A percentile compares a stretch with the other conserved stretches of the same genome.
These are phyloP conservation scores for Oryza longistaminata DNA, from an alignment of 176 grass and related monocot species.

Conservation along the genomic window DNA sequence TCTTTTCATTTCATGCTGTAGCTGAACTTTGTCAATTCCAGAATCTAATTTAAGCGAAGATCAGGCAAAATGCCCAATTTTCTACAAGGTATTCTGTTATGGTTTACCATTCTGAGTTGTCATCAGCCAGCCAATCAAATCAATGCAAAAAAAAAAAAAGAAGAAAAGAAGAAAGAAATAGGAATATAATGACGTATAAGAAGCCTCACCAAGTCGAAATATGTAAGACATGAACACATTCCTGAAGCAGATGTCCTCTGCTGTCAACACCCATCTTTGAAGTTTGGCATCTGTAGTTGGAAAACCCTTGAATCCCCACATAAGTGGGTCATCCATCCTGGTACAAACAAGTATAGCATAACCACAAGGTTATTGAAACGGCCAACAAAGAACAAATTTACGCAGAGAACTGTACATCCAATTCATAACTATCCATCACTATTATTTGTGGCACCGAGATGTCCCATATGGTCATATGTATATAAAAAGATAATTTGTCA, in stretches of 20 bases:
- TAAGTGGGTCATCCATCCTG: conserved; percentile 90
- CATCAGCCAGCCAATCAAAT: neutral
- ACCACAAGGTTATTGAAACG: neutral
- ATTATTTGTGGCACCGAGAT: neutral
- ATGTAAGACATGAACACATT: conserved; percentile 76
- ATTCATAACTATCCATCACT: neutral
- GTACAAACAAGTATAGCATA: conserved; percentile 31
- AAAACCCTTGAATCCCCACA: conserved; percentile 99
- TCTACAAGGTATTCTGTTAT: neutral
- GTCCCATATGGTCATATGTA: neutral
- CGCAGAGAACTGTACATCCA: neutral
- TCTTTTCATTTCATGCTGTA: too few relatives aligned
- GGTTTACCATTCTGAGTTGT: neutral
- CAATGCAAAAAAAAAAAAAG: neutral
- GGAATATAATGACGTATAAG: conserved; percentile 2
- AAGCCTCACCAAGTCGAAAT: conserved; percentile 76
- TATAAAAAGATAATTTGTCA: neutral
- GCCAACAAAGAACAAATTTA: neutral
- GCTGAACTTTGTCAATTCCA: too few relatives aligned
- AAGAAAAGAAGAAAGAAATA: neutral
- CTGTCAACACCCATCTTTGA: conserved; percentile 80
- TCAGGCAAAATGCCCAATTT: neutral
- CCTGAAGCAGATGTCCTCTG: conserved; percentile 97
- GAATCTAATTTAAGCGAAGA: neutral
- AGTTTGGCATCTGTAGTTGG: conserved; percentile 66